Base-by-base conservation (phyloP, 139 green algal genomes). In the Yamagishiella unicocca region DNA sequence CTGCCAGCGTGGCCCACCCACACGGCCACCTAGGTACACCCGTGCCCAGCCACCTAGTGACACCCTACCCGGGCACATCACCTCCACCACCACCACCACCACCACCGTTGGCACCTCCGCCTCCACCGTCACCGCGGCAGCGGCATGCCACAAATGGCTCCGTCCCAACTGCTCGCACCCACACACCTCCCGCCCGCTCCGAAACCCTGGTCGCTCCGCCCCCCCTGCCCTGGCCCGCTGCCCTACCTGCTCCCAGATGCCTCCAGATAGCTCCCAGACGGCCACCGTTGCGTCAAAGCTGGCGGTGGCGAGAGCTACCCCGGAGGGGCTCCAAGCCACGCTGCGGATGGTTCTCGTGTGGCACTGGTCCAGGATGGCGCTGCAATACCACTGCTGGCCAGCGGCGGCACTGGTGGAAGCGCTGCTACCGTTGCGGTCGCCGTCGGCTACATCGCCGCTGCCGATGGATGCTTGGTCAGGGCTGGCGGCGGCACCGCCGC, bases 201-300 rank as follows among this genome's bases (percentile, higher is more conserved):
- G n/a, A 67, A 67, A 58, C 50, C 50, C 50, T 58, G 50, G 50
- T 58, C 50, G 14, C 50, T 58, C 50, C 14, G 50, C 14, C 50
- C 50, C 50, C 50, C 50, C 50, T 25, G 14, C 50, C 50, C 50
- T 58, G 14, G 6, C 58, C 58, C 58, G 14, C 58, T 9, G 19
- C 1, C 85, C 24, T 70, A 98, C 94, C 79, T 95, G 91, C 85
- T 98, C 96, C 95, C 96, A 98, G 4, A 92, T 66, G n/a, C 77
- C 88, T 0, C 84, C 94, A 55, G 94, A 85, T 46, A 87, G 38
- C 75, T 95, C 86, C 97, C 97, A 99, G 9, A 99, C 93, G 1
- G 93, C 90, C 25, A 93, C 96, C 10, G 94, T 97, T 7, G 92
- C 94, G 88, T 99, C 97, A 84, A 99, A 99, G 88, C 93, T 96